Evolutionary conservation across 2,329 filamentous ascomycete genomes (phyloP), one percentile per base, ranked within the genome.

Genomic region (Clarireedia hainanense): DNA sequence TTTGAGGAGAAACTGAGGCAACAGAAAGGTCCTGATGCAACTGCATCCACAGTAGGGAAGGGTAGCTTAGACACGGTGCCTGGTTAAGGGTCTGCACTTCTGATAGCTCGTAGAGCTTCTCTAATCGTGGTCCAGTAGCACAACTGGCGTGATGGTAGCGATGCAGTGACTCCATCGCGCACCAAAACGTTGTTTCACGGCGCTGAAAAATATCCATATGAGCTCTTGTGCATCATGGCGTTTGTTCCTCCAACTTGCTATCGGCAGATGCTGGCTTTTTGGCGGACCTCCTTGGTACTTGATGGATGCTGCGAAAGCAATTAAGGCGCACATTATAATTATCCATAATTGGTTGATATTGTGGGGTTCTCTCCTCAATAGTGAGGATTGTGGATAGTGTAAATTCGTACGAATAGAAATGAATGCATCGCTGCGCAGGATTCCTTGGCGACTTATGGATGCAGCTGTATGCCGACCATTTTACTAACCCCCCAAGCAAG

Each of bases 1-100:
- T 96, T 97, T 69, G 92, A 97, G 71, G 89, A 96, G 75, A 96
- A 87, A 70, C 66, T 89, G 61, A 76, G 76, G 61, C 75, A 80
- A 63, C 80, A 84, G 60, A 80, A 79, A 50, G 64, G 69, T 46
- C 47, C 60, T 27, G 62, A 64, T 56, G 59, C 60, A 17, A 58
- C 59, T 17, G 57, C 64, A 5, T 63, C 63, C 4, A 65, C 61
- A 6, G 43, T 63, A 23, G 61, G 63, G 6, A 66, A 66, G 47
- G 64, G 61, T 10, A 60, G 58, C 39, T 48, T 65, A 24, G 64
- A 65, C 52, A 64, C 63, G 12, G 58, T 63, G 40, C 57, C 61
- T 7, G 60, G 63, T 20, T 64, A 60, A 61, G 56, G 39, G 15
- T 14, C 30, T 12, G 30, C 10, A 34, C 30, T 34, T 12, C 30